phyloP scores from a whole-genome alignment of 2,329 filamentous ascomycete species.

The Catunica adiposa region DNA sequence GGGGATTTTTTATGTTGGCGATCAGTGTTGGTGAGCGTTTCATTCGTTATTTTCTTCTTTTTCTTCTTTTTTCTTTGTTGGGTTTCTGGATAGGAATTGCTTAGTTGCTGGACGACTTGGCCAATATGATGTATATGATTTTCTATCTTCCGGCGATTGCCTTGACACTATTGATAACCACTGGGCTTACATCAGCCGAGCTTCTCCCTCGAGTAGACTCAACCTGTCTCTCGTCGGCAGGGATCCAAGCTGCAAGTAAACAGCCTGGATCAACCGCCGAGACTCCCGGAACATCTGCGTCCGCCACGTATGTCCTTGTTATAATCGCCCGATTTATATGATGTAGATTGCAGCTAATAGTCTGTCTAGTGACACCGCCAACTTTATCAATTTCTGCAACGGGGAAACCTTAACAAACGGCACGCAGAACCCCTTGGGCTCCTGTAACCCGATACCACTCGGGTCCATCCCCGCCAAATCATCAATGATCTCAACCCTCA shows the following conservation, averaged over 20 bases:
- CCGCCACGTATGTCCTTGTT: neutral
- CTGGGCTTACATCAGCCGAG: neutral
- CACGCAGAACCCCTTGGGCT: constrained; percentile 30
- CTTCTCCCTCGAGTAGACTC: neutral
- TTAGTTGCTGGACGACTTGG: neutral
- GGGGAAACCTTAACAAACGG: constrained; percentile 39
- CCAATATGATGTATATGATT: neutral
- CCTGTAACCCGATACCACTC: constrained; percentile 44
- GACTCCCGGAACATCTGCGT: neutral
- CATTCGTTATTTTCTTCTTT: neutral
- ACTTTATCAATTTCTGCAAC: constrained; percentile 45
- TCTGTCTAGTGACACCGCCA: constrained; percentile 28
- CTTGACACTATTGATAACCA: neutral
- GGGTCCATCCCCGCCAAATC: constrained; percentile 33
- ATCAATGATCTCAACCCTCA: constrained; percentile 40
- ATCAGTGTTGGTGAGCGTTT: neutral
- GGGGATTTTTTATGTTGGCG: neutral
- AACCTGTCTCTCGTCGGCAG: neutral
- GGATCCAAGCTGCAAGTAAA: neutral
- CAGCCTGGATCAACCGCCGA: neutral
- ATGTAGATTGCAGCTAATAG: neutral
- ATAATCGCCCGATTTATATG: neutral
- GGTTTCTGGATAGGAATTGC: too few species aligned
- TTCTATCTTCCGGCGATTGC: neutral
- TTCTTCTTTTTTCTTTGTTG: neutral